Base-by-base conservation (phyloP, 2,329 filamentous ascomycete genomes). In the Hypoxylon sp. region DNA sequence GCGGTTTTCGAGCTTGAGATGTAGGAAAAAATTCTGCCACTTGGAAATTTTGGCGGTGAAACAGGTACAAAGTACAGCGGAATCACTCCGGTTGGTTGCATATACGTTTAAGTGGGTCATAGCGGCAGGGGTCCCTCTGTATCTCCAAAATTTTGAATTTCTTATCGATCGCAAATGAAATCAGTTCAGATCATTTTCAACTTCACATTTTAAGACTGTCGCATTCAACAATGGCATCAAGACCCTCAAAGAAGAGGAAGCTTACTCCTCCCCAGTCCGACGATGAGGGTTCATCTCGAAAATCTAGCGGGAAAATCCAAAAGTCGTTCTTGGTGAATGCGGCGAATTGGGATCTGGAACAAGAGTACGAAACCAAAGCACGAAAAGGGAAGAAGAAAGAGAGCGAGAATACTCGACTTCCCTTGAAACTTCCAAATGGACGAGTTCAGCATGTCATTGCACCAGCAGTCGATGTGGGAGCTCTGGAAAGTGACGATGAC, bases 271-370 rank as follows among this genome's bases (percentile, higher is more conserved):
- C 77, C 13, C 71, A 71, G 20, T 73, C 74, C 1, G 76, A 79
- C 31, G 78, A 77, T 32, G 77, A 79, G 34, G 64, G 66, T 8
- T 44, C 67, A 60, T 57, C 69, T 57, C 26, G 66, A 61, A 49
- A 63, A 42, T 60, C 69, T 44, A 60, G 57, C 20, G 51, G 64
- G 19, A 77, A 73, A 44, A 71, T 77, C n/a, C 79, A 83, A 50
- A 82, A 82, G 61, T 80, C 82, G 44, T 91, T 92, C 70, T 82
- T 90, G 74, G 83, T 83, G 64, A 87, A 83, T 65, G 90, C 89
- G 4, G 80, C 89, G 51, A 87, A 85, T 72, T 97, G 93, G 91
- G 86, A 96, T 66, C 80, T 96, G 37, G 94, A 96, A 75, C 89
- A 96, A 68, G 88, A 90, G 70, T 97, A 97, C 77, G 91, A 96